Base-by-base conservation (phyloP, 2,329 filamentous ascomycete species). In the Seiridium unicorne region DNA sequence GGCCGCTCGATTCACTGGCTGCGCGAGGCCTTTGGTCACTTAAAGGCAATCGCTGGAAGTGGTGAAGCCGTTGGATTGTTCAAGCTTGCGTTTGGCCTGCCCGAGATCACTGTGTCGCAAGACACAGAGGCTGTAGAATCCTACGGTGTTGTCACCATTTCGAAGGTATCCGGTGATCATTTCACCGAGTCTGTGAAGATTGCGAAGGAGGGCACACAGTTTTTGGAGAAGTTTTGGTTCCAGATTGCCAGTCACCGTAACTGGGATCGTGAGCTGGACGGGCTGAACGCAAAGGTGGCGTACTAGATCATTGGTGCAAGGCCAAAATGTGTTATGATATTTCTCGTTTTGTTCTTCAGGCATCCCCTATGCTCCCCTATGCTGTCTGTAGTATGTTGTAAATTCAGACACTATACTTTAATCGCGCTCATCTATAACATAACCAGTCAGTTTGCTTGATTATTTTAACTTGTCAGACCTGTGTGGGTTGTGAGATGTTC, bases 1-100 rank as follows among this genome's bases (percentile, higher is more conserved):
- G 91, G 91, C 0, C 87, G 90, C 18, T 89, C 89, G 0, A 70
- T 90, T 1, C 89, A 94, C 77, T 95, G 89, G 85, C 77, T 94
- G 3, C 84, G 89, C 2, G 92, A 95, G 72, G 89, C 91, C 0
- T 95, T 94, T 66, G 91, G 90, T 0, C 91, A 95, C 64, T 80
- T 93, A 55, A 95, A 95, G 79, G 79, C 90, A 2, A 89, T 95
- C 32, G 91, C 86, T 2, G 92, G 88, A 0, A 89, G 88, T 0
- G 91, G 89, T 0, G 90, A 93, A 69, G 91, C 81, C 0, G 84
- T 91, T 0, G 78, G 84, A 3, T 77, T 94, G 46, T 79, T 94
- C 35, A 70, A 78, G 18, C 68, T 74, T 44, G 80, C 81, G 0
- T 70, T 85, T 13, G 73, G 75, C 4, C 64, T 84, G 7, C 74